These are phyloP conservation scores for Aquilaria agallochum DNA, from an alignment of 441 rosid species.

Conservation along the genomic window DNA sequence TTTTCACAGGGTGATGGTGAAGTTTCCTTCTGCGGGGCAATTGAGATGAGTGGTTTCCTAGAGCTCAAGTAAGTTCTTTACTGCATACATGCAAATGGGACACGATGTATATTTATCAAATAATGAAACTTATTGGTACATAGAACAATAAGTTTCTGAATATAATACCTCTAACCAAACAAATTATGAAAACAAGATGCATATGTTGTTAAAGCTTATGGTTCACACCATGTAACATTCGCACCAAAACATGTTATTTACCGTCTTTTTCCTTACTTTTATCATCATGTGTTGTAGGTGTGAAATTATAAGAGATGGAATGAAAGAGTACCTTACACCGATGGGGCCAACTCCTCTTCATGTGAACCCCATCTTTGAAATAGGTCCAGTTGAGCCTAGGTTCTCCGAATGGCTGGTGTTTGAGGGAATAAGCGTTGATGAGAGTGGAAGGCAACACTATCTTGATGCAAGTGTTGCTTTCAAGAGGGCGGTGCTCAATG, in stretches of 20 bases:
- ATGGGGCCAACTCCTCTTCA: constrained; percentile 95
- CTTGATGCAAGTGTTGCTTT: constrained; percentile 87
- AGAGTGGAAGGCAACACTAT: constrained; percentile 82
- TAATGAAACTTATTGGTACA: constrained; percentile 94
- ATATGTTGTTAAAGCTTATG: too few species aligned
- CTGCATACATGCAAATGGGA: too few species aligned
- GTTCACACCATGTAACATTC: too few species aligned
- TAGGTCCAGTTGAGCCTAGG: constrained; percentile 92
- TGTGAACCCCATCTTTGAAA: constrained; percentile 87
- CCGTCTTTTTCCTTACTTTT: neutral
- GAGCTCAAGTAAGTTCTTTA: constrained; percentile 65
- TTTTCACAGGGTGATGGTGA: constrained; percentile 98
- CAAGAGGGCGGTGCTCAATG: constrained; percentile 88
- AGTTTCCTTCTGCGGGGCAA: constrained; percentile 90
- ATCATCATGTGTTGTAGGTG: constrained; percentile 37
- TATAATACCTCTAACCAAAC: too few species aligned
- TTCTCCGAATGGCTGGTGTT: constrained; percentile 96
- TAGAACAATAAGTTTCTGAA: constrained; percentile 22
- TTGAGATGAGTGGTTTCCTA: constrained; percentile 96
- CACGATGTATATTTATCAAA: too few species aligned
- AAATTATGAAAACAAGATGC: too few species aligned
- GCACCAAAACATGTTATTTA: too few species aligned
- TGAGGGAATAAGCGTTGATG: constrained; percentile 92
- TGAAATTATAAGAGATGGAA: constrained; percentile 78
- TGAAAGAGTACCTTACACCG: constrained; percentile 95